Base-by-base conservation (phyloP, 805 yeast species). In the Millerozyma acaciae region DNA sequence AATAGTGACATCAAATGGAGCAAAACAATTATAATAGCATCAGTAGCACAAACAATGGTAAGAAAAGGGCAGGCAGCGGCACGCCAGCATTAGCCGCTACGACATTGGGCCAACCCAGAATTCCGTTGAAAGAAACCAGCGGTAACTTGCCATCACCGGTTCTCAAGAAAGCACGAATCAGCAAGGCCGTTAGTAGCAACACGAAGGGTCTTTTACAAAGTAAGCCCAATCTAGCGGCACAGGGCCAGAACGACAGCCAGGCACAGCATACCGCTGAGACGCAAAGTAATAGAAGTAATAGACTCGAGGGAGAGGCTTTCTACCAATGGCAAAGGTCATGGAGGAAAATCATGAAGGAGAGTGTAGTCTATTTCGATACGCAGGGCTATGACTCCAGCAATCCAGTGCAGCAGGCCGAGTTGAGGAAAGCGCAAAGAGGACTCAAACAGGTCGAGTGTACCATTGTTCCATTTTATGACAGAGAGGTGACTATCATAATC, bases 401-500 rank as follows among this genome's bases (percentile, higher is more conserved):
- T 41, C 39, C 56, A 3, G 41, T 47, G 2, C 66, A 62, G 35
- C 59, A 62, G 35, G 39, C 45, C 23, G 73, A 66, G 26, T 64
- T 55, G 29, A 67, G 60, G 28, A 60, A 64, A 31, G 75, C 76
- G 3, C 47, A 57, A 9, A 60, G 62, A 40, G 59, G 73, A 18
- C 65, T 75, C 41, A 60, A 56, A 34, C 66, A 57, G 45, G 72
- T 72, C n/a, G 76, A 76, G 3, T 72, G 76, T 35, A 60, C 51
- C 8, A 58, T 72, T 5, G 47, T 66, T 8, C 63, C 69, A 1
- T 57, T 65, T 26, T 75, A 70, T 44, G 79, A 73, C 41, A 69
- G 84, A 71, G 42, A 60, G 25, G 73, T 66, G 13, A 85, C 96
- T 8, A 85, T 88, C 33, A 88, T 90, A 17, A 75, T 90, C 15